These are phyloP conservation scores for Wickerhamiella brachini DNA, from an alignment of 805 yeast species.

Conservation along the genomic window DNA sequence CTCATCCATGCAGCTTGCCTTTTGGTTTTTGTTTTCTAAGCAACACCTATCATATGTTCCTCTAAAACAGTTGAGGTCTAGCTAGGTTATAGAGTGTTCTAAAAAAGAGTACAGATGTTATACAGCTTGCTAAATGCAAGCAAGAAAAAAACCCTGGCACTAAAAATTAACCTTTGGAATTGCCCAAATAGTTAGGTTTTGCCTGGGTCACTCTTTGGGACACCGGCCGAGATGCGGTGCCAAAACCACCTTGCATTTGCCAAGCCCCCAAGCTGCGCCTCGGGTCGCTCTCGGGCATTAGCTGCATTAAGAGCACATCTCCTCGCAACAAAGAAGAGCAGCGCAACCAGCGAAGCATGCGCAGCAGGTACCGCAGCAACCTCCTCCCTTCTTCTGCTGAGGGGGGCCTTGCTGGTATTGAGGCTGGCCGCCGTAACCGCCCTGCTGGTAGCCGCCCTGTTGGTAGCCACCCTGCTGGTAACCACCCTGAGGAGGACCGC, in stretches of 20 bases:
- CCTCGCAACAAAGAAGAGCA: slow-evolving; percentile 16
- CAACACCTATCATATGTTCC: no score
- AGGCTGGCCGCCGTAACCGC: slow-evolving; percentile 13
- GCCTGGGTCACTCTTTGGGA: no score
- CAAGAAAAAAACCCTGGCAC: not conserved
- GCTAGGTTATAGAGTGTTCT: not conserved
- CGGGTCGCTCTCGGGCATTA: not conserved
- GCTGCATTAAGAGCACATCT: slow-evolving; percentile 6
- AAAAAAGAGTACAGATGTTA: not conserved
- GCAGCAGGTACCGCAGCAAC: slow-evolving; percentile 19
- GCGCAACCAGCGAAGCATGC: slow-evolving; percentile 17
- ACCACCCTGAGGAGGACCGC: slow-evolving; percentile 10
- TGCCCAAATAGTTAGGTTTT: no score
- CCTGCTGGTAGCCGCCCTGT: slow-evolving; percentile 17
- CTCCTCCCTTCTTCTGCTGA: slow-evolving; percentile 12
- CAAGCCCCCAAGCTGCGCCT: not conserved
- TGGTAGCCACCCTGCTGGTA: slow-evolving; percentile 13
- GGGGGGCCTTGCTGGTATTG: slow-evolving; percentile 24
- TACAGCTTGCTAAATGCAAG: not conserved
- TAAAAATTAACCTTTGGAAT: no score
- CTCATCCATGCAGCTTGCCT: not conserved
- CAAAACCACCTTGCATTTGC: not conserved
- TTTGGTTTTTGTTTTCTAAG: not conserved
- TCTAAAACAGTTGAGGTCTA: not conserved
- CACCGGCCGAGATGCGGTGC: not conserved